Evolutionary conservation across 768 basidiomycete species (phyloP), one percentile per base, ranked within the genome.

Genomic region (Leccinum longicurvipes): DNA sequence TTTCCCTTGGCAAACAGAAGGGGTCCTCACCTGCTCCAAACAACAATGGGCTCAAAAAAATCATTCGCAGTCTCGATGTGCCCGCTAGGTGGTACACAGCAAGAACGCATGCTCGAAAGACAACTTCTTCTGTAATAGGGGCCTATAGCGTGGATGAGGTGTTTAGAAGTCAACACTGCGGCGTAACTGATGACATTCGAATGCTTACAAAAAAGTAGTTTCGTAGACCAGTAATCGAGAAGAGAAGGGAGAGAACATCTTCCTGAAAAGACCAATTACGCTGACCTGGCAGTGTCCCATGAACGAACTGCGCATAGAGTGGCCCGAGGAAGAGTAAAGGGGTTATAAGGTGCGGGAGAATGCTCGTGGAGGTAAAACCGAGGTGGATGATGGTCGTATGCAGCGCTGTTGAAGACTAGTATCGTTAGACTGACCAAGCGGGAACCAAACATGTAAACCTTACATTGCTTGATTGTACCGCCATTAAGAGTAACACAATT

Each of bases 121-220:
- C 90, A 24, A 97, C 55, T 71, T 98, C 96, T 73, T 99, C 96
- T 0, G 95, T 95, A 31, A 94, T 71, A 0, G 96, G 96, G 4
- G 81, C 94, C 93, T 94, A 56, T 28, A 4, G 47, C 10, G 19
- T 29, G 25, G 8, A 17, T 6, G 44, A n/a, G 23, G 27, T 27
- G 44, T 28, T 53, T 31, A 50, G 51, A 44, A 19, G 53, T 48
- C 34, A 45, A 41, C 6, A 41, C 47, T n/a, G 8, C 21, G 25
- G 19, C 24, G 28, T 14, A 41, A 32, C 48, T 19, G 55, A 60
- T 36, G 11, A 15, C 15, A 12, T 32, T 23, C 15, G 3, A 51
- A 45, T 27, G 68, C 77, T 21, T 53, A 81, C 83, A 39, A 79
- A 55, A 21, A 77, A 48, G 67, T 86, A 92, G 68, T 95, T 96